phyloP scores from a whole-genome alignment of 768 basidiomycete genomes.

The Lanmaoa rubissima region DNA sequence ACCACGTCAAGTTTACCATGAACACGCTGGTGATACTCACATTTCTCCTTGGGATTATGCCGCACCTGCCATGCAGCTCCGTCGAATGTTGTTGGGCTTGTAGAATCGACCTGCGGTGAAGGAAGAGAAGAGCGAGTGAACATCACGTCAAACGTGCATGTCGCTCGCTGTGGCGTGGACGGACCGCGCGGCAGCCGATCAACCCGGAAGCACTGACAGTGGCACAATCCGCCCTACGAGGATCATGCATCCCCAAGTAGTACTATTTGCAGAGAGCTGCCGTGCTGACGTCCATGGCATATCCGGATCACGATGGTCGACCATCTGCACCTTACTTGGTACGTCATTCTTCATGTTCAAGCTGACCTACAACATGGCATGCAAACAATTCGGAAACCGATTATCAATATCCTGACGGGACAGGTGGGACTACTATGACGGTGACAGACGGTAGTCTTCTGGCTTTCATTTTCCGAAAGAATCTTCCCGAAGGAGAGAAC shows the following conservation, averaged over 20 bases:
- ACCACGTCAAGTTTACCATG: neutral
- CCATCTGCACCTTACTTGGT: neutral
- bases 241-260: constrained; percentile 4
- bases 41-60: constrained; percentile 1
- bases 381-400: neutral
- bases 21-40: constrained; percentile 6
- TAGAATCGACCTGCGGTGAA: constrained; percentile 5
- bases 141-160: constrained; percentile 10
- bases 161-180: constrained; percentile 7
- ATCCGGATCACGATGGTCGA: constrained; percentile 8
- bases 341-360: constrained; percentile 10
- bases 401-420: neutral
- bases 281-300: constrained; percentile 6
- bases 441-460: neutral
- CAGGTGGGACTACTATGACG: neutral
- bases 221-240: constrained; percentile 8
- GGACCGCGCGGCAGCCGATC: constrained; percentile 20
- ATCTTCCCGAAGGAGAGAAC: neutral
- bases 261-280: neutral
- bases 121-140: constrained; percentile 3
- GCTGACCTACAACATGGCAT: neutral
- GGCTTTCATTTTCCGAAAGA: neutral
- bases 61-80: neutral
- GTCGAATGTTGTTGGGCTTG: constrained; percentile 3
- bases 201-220: neutral